Evolutionary conservation across 441 rosid species (phyloP), one percentile per base, ranked within the genome.

Genomic region (Populus hybrid): DNA sequence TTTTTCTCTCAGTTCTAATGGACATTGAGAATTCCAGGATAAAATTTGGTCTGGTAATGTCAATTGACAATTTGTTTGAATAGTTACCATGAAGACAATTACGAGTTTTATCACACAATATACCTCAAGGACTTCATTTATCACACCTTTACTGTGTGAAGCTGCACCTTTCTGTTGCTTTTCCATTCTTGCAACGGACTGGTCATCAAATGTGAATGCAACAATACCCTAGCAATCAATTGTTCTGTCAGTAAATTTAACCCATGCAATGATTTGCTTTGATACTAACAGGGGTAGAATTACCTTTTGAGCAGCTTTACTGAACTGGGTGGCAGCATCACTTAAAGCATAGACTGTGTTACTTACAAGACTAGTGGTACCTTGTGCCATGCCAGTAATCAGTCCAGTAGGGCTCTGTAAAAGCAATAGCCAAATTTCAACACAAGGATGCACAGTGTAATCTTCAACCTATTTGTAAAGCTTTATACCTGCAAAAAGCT

Each of bases 271-370:
- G 64, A 78, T 64, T 66, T 32, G 67, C 70, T 57, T 36, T 66
- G 75, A 67, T 67, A 74, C 63, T 40, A 76, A 70, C 50, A 83
- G 42, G 77, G 70, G 79, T 35, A 74, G 71, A 71, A 65, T 64
- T 89, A 96, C 99, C 98, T 96, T 94, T 84, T 91, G 99, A 74
- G 97, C 99, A 83, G 98, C 98, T 91, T 91, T 96, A 86, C 97
- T 94, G 84, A 96, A 96, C 79, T 96, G 99, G 82, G 97, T 91
- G 82, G 99, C 91, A 70, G 98, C 98, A 82, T 96, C 98, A 79
- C 98, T 94, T 83, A 96, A 79, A 70, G 99, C 99, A 82, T 89
- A 96, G 34, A 96, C 91, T 21, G 99, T 96, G 88, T 89, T 94
- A 81, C 95, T 92, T 74, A 96, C 84, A 77, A 96, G 98, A 83